Percentiles rank a stretch among this genome's conserved stretches.
Evolutionary conservation across 371 early-diverging fungal genomes (phyloP).

Genomic region (Batrachochytrium dendrobatidis): DNA sequence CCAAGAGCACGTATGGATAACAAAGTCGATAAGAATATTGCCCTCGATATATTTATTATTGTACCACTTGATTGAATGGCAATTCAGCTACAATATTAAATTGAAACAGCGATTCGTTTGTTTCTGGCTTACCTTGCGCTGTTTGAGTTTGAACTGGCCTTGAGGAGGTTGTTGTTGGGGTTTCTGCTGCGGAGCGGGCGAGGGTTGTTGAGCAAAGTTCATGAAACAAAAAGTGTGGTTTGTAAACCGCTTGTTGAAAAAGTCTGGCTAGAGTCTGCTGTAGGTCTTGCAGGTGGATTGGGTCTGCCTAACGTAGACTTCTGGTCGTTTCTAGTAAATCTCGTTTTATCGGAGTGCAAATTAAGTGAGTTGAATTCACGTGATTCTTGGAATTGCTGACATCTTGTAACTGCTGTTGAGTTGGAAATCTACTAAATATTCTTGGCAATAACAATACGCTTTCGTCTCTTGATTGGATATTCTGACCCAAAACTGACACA

Average conservation of each 20-base stretch:
- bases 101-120: too few relatives aligned
- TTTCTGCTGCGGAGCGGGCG: neutral
- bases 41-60: neutral
- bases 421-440: too few relatives aligned
- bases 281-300: too few relatives aligned
- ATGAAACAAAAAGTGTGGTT: neutral
- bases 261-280: too few relatives aligned
- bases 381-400: too few relatives aligned
- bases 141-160: conserved; percentile 28
- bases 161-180: conserved; percentile 13
- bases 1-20: neutral
- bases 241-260: too few relatives aligned
- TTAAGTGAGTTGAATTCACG: too few relatives aligned
- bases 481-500: too few relatives aligned
- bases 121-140: conserved; percentile 24
- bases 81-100: neutral
- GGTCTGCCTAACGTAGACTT: neutral
- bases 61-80: neutral
- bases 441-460: too few relatives aligned
- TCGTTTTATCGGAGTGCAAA: neutral
- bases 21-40: neutral
- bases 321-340: neutral
- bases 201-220: neutral
- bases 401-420: too few relatives aligned
- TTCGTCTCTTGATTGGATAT: too few relatives aligned